Base-by-base conservation (phyloP, 2,329 filamentous ascomycete genomes). In the Colletotrichum simmondsii region DNA sequence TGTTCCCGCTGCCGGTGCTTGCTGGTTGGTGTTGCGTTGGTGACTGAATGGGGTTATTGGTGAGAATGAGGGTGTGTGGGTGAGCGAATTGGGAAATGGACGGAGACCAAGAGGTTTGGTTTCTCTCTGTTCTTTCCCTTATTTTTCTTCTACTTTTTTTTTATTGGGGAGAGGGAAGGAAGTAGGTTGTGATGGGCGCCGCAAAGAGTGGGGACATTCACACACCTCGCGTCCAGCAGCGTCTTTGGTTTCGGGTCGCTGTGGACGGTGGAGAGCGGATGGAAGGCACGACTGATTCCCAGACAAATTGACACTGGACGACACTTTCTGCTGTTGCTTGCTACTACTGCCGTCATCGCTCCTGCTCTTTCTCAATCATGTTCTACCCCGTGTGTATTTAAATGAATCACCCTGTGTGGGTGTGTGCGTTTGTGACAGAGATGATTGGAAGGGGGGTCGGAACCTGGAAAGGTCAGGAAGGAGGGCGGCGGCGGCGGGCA, bases 391-490 rank as follows among this genome's bases (percentile, higher is more conserved):
- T 49, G 19, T 49, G 42, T 5, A 49, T 49, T 7, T 49, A 16
- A 3, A 8, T 8, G 3, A n/a, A 19, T 19, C 19, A 19, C 37
- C 35, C 14, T 42, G 37, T 42, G 37, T 16, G 68, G 58, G 58
- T 63, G 57, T 65, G 53, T 72, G 69, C 53, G 63, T 59, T 53
- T 62, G 28, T 32, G 53, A 65, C 30, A 61, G 60, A 24, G 60
- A 58, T 22, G 42, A 49, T 7, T 22, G 30, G 42, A 60, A 42
- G 68, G 46, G 68, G 37, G 32, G 11, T 4, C 32, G 11, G 32
- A 35, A 35, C 32, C 60, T 35, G 60, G 60, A 28, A 69, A 26
- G 35, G 59, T 11, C 8, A 19, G 19, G 42, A 46, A 46, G 42
- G 42, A 46, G 42, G 19, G 42, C 37, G 37, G 37, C 37, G 57